phyloP scores from a whole-genome alignment of 306 rosid genomes.

The Dalbergia cochinchinensis region DNA sequence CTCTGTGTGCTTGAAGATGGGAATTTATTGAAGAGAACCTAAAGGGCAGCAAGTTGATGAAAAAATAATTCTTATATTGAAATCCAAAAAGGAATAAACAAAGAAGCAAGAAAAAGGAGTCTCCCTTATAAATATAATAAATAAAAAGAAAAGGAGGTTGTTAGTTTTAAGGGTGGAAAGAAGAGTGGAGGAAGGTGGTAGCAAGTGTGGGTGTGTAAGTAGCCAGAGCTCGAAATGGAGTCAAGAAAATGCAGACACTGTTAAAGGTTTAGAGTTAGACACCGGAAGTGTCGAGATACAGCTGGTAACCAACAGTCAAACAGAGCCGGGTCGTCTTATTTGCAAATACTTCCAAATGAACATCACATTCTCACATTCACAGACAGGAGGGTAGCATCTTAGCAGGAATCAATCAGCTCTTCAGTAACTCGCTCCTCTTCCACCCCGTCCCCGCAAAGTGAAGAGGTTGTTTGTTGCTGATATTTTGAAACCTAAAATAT shows the following conservation, averaged over 20 bases:
- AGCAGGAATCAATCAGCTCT: too few species aligned
- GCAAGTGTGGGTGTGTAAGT: too few species aligned
- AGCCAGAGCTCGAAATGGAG: too few species aligned
- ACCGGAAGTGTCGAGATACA: slow-evolving; percentile 54
- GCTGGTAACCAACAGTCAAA: slow-evolving; percentile 60
- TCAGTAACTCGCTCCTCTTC: too few species aligned
- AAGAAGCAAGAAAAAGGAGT: not conserved
- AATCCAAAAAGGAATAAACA: slow-evolving; percentile 21
- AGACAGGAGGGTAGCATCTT: too few species aligned
- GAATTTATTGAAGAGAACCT: slow-evolving; percentile 62
- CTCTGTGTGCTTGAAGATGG: not conserved
- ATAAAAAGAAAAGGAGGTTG: not conserved
- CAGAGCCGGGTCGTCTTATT: slow-evolving; percentile 36
- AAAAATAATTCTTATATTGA: not conserved
- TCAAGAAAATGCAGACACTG: too few species aligned
- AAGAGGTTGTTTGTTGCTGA: too few species aligned
- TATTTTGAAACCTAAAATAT: too few species aligned
- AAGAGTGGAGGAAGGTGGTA: too few species aligned
- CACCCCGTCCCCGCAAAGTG: too few species aligned
- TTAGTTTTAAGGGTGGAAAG: too few species aligned
- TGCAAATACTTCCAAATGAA: slow-evolving; percentile 34
- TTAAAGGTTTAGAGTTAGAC: not conserved
- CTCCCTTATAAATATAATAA: not conserved
- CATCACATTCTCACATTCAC: not conserved
- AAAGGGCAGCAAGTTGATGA: slow-evolving; percentile 40